Evolutionary conservation across 805 yeast species (phyloP).

Genomic region (Starmerella stigmatis): DNA sequence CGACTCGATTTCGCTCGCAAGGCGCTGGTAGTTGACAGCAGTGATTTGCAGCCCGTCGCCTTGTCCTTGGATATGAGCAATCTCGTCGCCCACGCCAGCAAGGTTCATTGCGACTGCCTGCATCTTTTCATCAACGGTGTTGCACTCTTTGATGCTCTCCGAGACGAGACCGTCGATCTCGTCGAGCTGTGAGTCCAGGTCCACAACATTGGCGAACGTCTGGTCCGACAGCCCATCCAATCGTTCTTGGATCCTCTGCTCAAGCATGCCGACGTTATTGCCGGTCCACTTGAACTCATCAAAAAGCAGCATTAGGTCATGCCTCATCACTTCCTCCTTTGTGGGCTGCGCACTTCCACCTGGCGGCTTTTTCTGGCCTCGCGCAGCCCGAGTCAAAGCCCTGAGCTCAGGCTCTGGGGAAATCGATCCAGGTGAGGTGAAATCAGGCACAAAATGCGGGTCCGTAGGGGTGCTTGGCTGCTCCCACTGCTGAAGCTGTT

Average conservation of each 20-base stretch:
- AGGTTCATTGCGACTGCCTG: slow-evolving; percentile 51
- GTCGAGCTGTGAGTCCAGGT: slow-evolving; percentile 38
- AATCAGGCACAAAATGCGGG: background rate
- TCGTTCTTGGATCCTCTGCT: slow-evolving; percentile 48
- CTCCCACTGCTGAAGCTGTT: slow-evolving; percentile 5
- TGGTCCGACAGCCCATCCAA: slow-evolving; percentile 52
- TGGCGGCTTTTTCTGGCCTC: background rate
- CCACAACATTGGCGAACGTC: slow-evolving; percentile 47
- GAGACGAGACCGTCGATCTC: slow-evolving; percentile 37
- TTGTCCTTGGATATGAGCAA: slow-evolving; percentile 59
- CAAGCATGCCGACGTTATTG: slow-evolving; percentile 45
- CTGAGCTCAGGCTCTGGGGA: slow-evolving; percentile 2
- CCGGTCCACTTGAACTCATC: slow-evolving; percentile 72
- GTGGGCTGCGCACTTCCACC: background rate
- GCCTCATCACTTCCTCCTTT: slow-evolving; percentile 9
- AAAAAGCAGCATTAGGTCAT: slow-evolving; percentile 49
- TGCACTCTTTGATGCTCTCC: slow-evolving; percentile 44
- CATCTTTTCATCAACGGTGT: slow-evolving; percentile 43
- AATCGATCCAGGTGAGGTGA: background rate
- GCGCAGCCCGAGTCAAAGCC: background rate
- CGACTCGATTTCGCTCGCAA: slow-evolving; percentile 60
- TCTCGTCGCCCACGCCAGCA: slow-evolving; percentile 54
- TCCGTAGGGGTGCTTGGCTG: background rate
- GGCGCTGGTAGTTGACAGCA: slow-evolving; percentile 65
- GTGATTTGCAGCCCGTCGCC: slow-evolving; percentile 76